Conservation (phyloP, 805 yeast species). For the Sugiyamaella marilandica region DNA sequence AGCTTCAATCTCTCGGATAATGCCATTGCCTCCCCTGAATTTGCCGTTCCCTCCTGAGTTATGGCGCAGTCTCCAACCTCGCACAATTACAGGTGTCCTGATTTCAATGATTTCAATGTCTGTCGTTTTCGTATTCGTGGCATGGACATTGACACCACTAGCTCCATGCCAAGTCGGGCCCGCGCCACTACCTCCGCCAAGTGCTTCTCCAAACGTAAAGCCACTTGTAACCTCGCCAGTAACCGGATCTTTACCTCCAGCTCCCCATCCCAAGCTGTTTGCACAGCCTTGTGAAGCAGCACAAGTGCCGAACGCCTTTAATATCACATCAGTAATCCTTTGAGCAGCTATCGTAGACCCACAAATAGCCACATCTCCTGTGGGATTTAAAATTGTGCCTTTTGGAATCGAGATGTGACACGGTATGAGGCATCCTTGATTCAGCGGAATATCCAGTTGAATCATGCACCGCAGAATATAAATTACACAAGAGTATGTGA, state of each 20-base stretch:
- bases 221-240: slow-evolving; percentile 34
- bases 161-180: slow-evolving; percentile 81
- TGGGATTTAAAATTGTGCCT: slow-evolving; percentile 66
- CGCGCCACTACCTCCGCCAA: slow-evolving; percentile 89
- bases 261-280: slow-evolving; percentile 88
- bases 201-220: slow-evolving; percentile 88
- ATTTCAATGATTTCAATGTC: slow-evolving; percentile 85
- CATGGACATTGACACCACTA: slow-evolving; percentile 82
- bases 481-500: slow-evolving; percentile 79
- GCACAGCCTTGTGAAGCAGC: slow-evolving; percentile 96
- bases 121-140: slow-evolving; percentile 89
- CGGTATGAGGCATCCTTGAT: slow-evolving; percentile 86
- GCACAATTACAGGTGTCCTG: slow-evolving; percentile 75
- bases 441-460: slow-evolving; percentile 80
- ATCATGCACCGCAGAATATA: slow-evolving; percentile 82
- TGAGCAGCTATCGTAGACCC: slow-evolving; percentile 94
- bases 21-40: slow-evolving; percentile 79
- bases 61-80: slow-evolving; percentile 60
- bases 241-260: slow-evolving; percentile 47
- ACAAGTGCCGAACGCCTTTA: slow-evolving; percentile 79
- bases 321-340: slow-evolving; percentile 80
- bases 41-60: slow-evolving; percentile 81
- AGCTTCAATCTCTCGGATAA: slow-evolving; percentile 77
- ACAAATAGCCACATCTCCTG: slow-evolving; percentile 82
- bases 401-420: slow-evolving; percentile 60